Evolutionary conservation across 2,329 filamentous ascomycete species (phyloP).

Genomic region (Fusarium subtropicale): DNA sequence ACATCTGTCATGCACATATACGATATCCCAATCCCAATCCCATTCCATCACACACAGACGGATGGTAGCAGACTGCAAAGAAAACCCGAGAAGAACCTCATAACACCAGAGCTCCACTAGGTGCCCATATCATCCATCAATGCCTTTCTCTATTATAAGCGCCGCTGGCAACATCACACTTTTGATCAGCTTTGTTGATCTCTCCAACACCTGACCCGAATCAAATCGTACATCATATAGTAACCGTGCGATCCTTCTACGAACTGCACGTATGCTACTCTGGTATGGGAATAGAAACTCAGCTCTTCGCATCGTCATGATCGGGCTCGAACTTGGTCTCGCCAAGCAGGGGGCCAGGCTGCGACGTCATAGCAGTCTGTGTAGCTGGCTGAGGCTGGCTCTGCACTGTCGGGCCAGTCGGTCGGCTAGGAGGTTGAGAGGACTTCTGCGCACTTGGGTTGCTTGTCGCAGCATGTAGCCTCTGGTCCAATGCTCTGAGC

Average conservation of each 20-base stretch:
- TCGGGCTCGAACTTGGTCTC: conserved; percentile 79
- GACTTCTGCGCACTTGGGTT: conserved; percentile 52
- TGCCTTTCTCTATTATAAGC: conserved; percentile 32
- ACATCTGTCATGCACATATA: conserved; percentile 12
- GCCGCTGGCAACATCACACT: conserved; percentile 15
- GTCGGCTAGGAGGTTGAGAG: conserved; percentile 53
- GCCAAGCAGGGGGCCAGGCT: conserved; percentile 68
- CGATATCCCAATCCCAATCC: not conserved
- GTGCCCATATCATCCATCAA: conserved; percentile 22
- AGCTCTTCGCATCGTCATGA: conserved; percentile 59
- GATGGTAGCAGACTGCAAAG: conserved; percentile 9
- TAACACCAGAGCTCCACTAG: conserved; percentile 39
- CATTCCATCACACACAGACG: not conserved
- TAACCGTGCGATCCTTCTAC: not conserved
- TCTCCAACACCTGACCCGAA: conserved; percentile 1
- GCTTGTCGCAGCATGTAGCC: conserved; percentile 83
- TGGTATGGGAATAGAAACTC: conserved; percentile 2
- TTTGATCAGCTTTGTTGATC: conserved; percentile 14
- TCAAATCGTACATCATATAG: conserved; percentile 33
- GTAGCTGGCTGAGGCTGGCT: conserved; percentile 66
- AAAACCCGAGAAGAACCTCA: conserved; percentile 23
- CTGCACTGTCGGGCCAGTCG: conserved; percentile 67
- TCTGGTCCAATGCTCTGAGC: conserved; percentile 90
- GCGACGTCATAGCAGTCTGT: conserved; percentile 69
- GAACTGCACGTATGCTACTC: not conserved